Evolutionary conservation across 2,329 filamentous ascomycete species (phyloP).

Genomic region (Trichothecium roseum): DNA sequence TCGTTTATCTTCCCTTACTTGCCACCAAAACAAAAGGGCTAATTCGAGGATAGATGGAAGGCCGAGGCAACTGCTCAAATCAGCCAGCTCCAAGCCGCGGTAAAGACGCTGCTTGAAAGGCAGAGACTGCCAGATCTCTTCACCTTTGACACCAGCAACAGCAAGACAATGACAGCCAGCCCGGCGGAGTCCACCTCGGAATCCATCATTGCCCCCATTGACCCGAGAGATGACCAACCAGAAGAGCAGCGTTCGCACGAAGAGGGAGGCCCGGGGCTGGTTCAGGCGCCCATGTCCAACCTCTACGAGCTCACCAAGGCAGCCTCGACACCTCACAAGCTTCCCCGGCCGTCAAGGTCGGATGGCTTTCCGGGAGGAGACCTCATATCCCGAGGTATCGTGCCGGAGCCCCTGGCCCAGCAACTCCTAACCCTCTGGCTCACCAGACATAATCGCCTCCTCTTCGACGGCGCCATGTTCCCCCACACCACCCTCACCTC

Average conservation of each 20-base stretch:
- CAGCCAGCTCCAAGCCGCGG: slow-evolving; percentile 7
- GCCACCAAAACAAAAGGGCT: neutral
- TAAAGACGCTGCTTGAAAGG: slow-evolving; percentile 8
- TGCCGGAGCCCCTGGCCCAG: slow-evolving; percentile 34
- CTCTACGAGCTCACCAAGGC: slow-evolving; percentile 9
- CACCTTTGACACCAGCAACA: neutral
- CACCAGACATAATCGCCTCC: slow-evolving; percentile 27
- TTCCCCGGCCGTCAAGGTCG: slow-evolving; percentile 1
- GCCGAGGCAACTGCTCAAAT: slow-evolving; percentile 6
- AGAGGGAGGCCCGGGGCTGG: slow-evolving; percentile 15
- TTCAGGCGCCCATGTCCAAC: slow-evolving; percentile 9
- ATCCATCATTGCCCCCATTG: slow-evolving; percentile 2
- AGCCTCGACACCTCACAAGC: slow-evolving; percentile 4
- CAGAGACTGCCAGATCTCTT: slow-evolving; percentile 5
- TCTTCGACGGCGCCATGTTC: slow-evolving; percentile 41
- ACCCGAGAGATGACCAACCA: slow-evolving; percentile 3
- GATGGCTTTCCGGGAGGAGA: slow-evolving; percentile 16
- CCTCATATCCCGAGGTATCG: slow-evolving; percentile 36
- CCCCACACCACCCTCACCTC: slow-evolving; percentile 36
- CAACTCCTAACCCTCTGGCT: slow-evolving; percentile 27
- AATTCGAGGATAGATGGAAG: slow-evolving; percentile 9
- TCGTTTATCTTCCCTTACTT: neutral
- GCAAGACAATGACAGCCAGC: slow-evolving; percentile 1
- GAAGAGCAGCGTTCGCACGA: too few species aligned
- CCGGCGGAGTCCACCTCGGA: slow-evolving; percentile 4